Conservation (phyloP, 352 stramenopile genomes). For the Phytophthora nicotianae region DNA sequence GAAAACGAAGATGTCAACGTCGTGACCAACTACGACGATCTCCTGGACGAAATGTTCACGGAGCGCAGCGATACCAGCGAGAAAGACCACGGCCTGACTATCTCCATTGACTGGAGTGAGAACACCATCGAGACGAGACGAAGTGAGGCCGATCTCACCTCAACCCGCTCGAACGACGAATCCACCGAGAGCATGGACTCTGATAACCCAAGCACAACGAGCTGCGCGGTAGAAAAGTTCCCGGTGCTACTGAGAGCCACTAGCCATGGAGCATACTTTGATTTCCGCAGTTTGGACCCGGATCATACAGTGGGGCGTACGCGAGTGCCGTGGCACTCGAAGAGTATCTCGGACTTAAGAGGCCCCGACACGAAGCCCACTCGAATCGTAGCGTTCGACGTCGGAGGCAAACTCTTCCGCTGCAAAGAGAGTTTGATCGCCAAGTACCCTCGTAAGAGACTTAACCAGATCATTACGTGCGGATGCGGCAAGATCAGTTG, state of each 20-base stretch:
- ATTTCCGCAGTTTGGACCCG: constrained; percentile 24
- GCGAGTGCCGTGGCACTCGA: constrained; percentile 36
- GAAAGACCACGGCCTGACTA: constrained; percentile 15
- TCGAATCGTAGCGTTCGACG: constrained; percentile 55
- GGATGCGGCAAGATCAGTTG: constrained; percentile 53
- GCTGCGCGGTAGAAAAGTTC: background rate
- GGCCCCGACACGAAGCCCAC: constrained; percentile 9
- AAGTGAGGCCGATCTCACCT: background rate
- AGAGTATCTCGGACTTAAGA: constrained; percentile 30
- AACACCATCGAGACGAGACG: background rate
- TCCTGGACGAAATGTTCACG: constrained; percentile 36
- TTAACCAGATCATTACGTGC: constrained; percentile 66
- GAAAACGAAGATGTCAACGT: constrained; percentile 21
- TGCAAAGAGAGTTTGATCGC: constrained; percentile 70
- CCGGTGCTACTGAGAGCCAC: constrained; percentile 16
- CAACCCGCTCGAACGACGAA: background rate
- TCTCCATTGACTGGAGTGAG: constrained; percentile 14
- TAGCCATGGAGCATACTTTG: constrained; percentile 26
- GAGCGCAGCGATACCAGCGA: constrained; percentile 22
- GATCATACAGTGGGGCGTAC: constrained; percentile 33
- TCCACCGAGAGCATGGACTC: background rate
- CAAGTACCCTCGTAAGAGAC: constrained; percentile 62
- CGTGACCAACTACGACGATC: constrained; percentile 15
- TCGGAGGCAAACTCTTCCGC: constrained; percentile 68
- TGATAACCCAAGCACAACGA: constrained; percentile 1